phyloP scores from a whole-genome alignment of 2,329 filamentous ascomycete genomes.

The Colletotrichum navitas region DNA sequence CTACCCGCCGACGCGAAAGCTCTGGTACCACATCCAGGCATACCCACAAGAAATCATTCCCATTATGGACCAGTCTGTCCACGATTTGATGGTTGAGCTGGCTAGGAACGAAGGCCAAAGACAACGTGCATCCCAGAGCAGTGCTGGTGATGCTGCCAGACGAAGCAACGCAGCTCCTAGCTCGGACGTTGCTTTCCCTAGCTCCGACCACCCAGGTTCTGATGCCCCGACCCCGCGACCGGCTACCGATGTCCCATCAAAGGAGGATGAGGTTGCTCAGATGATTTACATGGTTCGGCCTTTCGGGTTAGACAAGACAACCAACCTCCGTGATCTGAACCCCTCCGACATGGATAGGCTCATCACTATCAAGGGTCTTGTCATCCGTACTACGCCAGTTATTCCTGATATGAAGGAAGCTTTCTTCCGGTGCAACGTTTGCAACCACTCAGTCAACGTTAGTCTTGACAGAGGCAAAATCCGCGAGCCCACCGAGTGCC shows the following conservation, averaged over 20 bases:
- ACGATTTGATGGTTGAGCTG: slow-evolving; percentile 92
- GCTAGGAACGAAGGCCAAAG: slow-evolving; percentile 83
- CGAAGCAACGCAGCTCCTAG: slow-evolving; percentile 62
- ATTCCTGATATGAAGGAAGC: slow-evolving; percentile 99
- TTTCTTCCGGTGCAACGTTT: slow-evolving; percentile 95
- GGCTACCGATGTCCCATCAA: slow-evolving; percentile 65
- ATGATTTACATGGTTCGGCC: slow-evolving; percentile 88
- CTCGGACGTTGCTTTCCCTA: slow-evolving; percentile 82
- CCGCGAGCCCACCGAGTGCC: slow-evolving; percentile 91
- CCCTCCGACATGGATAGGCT: slow-evolving; percentile 90
- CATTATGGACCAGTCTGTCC: slow-evolving; percentile 93
- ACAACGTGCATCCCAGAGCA: slow-evolving; percentile 72
- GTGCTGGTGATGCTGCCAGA: slow-evolving; percentile 58
- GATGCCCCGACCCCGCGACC: slow-evolving; percentile 55
- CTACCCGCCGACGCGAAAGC: slow-evolving; percentile 91
- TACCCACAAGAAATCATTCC: slow-evolving; percentile 98
- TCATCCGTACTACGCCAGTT: slow-evolving; percentile 94
- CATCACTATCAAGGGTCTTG: slow-evolving; percentile 93
- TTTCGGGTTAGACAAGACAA: slow-evolving; percentile 86
- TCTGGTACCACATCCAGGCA: slow-evolving; percentile 94
- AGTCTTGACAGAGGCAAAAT: slow-evolving; percentile 97
- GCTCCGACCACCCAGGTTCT: slow-evolving; percentile 77
- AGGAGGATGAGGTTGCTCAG: slow-evolving; percentile 85
- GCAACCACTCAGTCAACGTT: slow-evolving; percentile 90
- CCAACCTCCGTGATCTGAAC: slow-evolving; percentile 94